These are phyloP conservation scores for Moniliella sp. DNA, from an alignment of 1,284 basidiomycete genomes.

Conservation along the genomic window DNA sequence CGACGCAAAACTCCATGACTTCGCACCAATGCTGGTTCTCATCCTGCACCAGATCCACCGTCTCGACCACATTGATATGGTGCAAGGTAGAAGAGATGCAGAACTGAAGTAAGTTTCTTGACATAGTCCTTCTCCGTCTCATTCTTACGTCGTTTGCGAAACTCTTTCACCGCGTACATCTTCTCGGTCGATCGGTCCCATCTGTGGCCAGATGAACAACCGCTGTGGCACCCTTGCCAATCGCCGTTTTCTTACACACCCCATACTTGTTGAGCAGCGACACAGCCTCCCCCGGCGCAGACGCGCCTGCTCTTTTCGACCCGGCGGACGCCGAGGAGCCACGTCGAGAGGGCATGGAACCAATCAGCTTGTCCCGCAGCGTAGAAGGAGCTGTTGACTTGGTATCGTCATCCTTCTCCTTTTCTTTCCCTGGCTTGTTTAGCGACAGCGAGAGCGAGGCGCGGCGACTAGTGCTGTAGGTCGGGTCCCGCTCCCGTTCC, in stretches of 20 bases:
- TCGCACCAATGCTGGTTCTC: constrained; percentile 93
- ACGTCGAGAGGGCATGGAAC: constrained; percentile 18
- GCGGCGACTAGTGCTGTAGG: no score
- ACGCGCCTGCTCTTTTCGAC: constrained; percentile 7
- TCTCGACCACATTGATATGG: constrained; percentile 88
- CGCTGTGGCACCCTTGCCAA: constrained; percentile 89
- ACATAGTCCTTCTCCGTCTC: constrained; percentile 97
- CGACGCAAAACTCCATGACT: constrained; percentile 90
- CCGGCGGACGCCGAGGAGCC: constrained; percentile 20
- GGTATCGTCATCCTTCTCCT: constrained; percentile 1
- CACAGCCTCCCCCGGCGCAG: constrained; percentile 17
- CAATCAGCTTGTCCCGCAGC: constrained; percentile 29
- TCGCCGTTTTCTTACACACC: constrained; percentile 82
- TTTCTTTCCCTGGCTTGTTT: no score
- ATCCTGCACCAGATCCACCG: constrained; percentile 92
- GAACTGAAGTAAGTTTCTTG: constrained; percentile 94
- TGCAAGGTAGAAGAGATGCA: constrained; percentile 94
- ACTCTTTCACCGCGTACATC: constrained; percentile 98
- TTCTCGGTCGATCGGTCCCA: constrained; percentile 93
- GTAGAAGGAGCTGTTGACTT: constrained; percentile 22
- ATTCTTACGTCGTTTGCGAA: constrained; percentile 88
- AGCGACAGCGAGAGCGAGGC: no score
- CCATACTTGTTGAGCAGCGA: constrained; percentile 62
- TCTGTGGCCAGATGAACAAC: constrained; percentile 86
- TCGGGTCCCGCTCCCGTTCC: no score